Conservation (phyloP, 2,329 filamentous ascomycete species). For the Phyllosticta paracitricarpa region DNA sequence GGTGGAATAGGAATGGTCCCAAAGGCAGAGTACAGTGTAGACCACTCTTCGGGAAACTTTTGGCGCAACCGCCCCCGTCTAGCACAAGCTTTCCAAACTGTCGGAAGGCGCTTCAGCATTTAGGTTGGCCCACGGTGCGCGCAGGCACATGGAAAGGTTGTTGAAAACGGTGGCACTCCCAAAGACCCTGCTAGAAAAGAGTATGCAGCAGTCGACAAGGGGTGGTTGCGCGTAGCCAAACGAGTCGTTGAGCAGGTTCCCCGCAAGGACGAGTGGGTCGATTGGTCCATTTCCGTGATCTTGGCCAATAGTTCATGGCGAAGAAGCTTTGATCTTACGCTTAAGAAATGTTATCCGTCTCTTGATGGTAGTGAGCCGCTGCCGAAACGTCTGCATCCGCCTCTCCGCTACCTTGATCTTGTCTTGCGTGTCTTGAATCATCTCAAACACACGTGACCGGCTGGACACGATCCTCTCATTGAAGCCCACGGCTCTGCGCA, state of each 20-base stretch:
- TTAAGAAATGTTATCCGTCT: not conserved
- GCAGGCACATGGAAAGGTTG: not conserved
- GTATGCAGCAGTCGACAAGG: not conserved
- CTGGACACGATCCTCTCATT: slow-evolving; percentile 5
- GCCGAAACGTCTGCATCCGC: slow-evolving; percentile 2
- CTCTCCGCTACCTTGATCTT: not conserved
- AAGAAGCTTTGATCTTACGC: slow-evolving; percentile 5
- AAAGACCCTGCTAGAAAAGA: not conserved
- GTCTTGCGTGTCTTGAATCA: slow-evolving; percentile 2
- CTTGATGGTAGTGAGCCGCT: not conserved
- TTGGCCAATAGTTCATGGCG: not conserved
- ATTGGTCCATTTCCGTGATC: too few species aligned
- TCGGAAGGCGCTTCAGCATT: not conserved
- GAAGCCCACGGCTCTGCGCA: slow-evolving; percentile 7
- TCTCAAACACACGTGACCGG: slow-evolving; percentile 4
- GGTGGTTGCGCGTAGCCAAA: not conserved
- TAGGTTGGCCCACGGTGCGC: not conserved
- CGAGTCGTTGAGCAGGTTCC: not conserved
- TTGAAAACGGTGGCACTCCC: not conserved
- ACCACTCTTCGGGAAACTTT: too few species aligned
- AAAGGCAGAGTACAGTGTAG: too few species aligned
- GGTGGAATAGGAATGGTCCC: too few species aligned
- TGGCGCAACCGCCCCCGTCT: too few species aligned
- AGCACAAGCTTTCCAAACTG: not conserved
- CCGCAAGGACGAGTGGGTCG: too few species aligned